Base-by-base conservation (phyloP, 2,329 filamentous ascomycete genomes). In the Neopestalotiopsis sp. region DNA sequence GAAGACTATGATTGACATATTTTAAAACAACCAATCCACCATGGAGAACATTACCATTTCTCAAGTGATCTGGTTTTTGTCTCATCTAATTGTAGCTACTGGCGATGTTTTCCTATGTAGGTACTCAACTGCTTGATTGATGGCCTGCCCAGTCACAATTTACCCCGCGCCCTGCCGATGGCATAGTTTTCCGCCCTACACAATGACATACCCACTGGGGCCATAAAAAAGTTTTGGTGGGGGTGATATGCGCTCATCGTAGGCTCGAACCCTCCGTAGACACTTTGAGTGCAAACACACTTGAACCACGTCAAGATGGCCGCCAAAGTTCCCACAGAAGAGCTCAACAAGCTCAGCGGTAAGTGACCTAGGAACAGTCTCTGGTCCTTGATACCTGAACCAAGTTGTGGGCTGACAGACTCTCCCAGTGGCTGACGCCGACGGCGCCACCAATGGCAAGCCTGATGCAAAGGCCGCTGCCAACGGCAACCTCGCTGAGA, bases 311-410 rank as follows among this genome's bases (percentile, higher is more conserved):
- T 45, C 71, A 80, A 71, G n/a, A 84, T 84, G 82, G 81, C 81
- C 70, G 80, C 80, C 66, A 78, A 80, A 75, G 75, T 73, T 65
- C 80, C 81, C 7, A 75, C 79, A 69, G 81, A 81, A 34, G 81
- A 82, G 79, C 81, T 83, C 5, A 73, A 79, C 66, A 81, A 82
- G 79, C 80, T 83, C 74, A 79, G 75, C 68, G 77, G 81, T 83
- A 72, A 71, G 78, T 73, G 34, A 38, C 10, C 34, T 7, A 7
- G 34, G 34, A 10, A 38, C 6, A 38, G 6, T 38, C 34, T 38
- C 34, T 7, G 34, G 6, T 28, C 10, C 6, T 38, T 38, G 34
- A 38, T 38, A 38, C 34, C 10, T 38, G 34, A 38, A 10, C 10
- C 34, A 38, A 38, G 10, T 38, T 10, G 6, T 38, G 34, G 14